Percentiles rank a stretch among this genome's conserved stretches.
Evolutionary conservation across 352 stramenopile species (phyloP).

Genomic region (Globisporangium canariense): DNA sequence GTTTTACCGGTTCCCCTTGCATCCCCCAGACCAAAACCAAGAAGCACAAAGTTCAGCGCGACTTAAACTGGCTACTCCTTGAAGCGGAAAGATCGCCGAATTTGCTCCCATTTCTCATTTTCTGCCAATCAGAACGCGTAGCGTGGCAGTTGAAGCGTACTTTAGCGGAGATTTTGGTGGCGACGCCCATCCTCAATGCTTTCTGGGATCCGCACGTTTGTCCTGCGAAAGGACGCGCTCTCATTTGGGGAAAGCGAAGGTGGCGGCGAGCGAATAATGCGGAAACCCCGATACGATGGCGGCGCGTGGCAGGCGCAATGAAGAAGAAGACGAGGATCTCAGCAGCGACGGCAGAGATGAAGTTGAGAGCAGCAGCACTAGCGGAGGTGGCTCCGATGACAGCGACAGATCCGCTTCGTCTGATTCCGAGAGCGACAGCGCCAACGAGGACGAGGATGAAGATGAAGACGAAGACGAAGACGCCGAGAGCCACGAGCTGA

Average conservation of each 20-base stretch:
- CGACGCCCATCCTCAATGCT: conserved; percentile 1
- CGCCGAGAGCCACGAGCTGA: conserved; percentile 4
- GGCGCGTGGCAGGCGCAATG: neutral
- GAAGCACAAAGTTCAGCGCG: neutral
- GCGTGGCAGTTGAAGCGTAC: conserved; percentile 7
- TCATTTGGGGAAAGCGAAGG: neutral
- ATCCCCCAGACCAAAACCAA: neutral
- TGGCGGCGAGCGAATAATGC: neutral
- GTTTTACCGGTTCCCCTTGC: neutral
- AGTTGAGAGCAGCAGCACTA: conserved; percentile 16
- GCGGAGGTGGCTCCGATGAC: conserved; percentile 7
- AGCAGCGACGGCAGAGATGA: conserved; percentile 14
- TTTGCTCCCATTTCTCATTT: neutral
- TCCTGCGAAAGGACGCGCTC: conserved; percentile 3
- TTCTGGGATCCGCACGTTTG: conserved; percentile 7
- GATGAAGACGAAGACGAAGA: conserved; percentile 9
- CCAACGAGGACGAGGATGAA: conserved; percentile 13
- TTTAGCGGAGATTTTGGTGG: conserved; percentile 7
- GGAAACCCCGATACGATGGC: conserved; percentile 3
- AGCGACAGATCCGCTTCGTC: neutral
- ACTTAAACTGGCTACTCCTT: conserved; percentile 11
- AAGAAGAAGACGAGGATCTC: conserved; percentile 18
- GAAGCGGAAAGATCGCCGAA: conserved; percentile 21
- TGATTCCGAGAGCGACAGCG: neutral
- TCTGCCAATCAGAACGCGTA: conserved; percentile 7